Base-by-base conservation (phyloP, 2,329 filamentous ascomycete species). In the Botrytis fabae region DNA sequence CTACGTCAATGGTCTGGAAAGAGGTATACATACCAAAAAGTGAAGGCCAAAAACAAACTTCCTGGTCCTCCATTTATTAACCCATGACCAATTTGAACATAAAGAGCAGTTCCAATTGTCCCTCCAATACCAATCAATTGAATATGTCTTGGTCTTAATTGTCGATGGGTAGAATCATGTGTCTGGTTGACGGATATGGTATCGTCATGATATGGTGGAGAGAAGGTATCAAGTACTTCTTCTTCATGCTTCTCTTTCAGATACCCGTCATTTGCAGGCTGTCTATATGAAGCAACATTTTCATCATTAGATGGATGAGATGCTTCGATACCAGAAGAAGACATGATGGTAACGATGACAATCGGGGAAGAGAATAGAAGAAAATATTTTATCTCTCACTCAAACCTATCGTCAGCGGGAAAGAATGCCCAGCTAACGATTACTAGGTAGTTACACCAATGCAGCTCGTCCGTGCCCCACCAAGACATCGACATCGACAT, bases 101-200 rank as follows among this genome's bases (percentile, higher is more conserved):
- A 81, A 9, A 90, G 82, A 25, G 86, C 88, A 1, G 88, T 91
- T 28, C 89, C 89, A 75, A 91, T 90, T 10, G 89, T 90, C 0
- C 89, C 89, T 57, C 89, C 89, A 73, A 91, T 91, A 46, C 86
- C 89, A 78, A 80, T 81, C 14, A 81, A 73, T 73, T 82, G 78
- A 63, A 82, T 81, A 60, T 82, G 81, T 74, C 83, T 80, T 60
- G 83, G 82, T 73, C 80, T 79, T 12, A 85, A 79, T 73, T 81
- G 80, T 51, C 83, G 81, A 76, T 84, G 77, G 63, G 82, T 79
- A 12, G 75, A 77, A 70, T 79, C 78, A 40, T 71, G 74, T 22
- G 71, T 70, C 25, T 70, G 38, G n/a, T 73, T 71, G 16, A 73
- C 25, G 5, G 73, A 75, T 38, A 51, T 54, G 1, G 61, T 74